These are phyloP conservation scores for Diaporthe citrichinensis DNA, from an alignment of 2,329 filamentous ascomycete genomes.

Conservation along the genomic window DNA sequence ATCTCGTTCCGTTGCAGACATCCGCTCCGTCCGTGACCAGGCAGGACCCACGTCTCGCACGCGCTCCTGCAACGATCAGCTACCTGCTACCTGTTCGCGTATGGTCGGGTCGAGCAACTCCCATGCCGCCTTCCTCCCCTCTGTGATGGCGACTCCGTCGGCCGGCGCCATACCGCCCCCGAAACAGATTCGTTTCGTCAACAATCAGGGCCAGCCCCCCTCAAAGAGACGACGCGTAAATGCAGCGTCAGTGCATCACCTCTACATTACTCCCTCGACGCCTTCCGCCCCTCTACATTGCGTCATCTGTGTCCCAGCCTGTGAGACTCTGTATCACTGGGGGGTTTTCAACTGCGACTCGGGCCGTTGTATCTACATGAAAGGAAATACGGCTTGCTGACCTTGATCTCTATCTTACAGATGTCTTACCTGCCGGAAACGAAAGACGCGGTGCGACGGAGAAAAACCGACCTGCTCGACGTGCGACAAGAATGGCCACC, in stretches of 20 bases:
- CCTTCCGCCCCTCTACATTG: conserved; percentile 19
- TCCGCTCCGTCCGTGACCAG: conserved; percentile 19
- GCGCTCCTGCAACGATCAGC: conserved; percentile 23
- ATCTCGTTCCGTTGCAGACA: conserved; percentile 18
- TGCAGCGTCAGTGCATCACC: conserved; percentile 73
- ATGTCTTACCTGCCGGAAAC: conserved; percentile 80
- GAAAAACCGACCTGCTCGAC: conserved; percentile 81
- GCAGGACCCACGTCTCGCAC: conserved; percentile 33
- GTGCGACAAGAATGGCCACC: conserved; percentile 79
- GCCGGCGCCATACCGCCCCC: conserved; percentile 60
- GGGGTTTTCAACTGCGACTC: neutral
- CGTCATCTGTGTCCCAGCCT: neutral
- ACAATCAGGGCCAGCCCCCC: conserved; percentile 84
- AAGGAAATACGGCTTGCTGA: conserved; percentile 16
- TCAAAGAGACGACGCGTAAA: conserved; percentile 84
- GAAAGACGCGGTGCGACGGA: conserved; percentile 82
- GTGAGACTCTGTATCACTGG: conserved; percentile 3
- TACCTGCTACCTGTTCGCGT: conserved; percentile 14
- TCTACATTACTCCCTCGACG: neutral
- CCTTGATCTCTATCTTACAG: conserved; percentile 53
- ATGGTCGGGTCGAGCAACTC: conserved; percentile 25
- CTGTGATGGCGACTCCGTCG: conserved; percentile 62
- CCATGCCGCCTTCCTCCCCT: conserved; percentile 30
- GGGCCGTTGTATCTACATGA: neutral
- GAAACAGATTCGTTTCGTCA: conserved; percentile 83